Conservation (phyloP, 805 yeast genomes). For the Ogataea degrootiae region DNA sequence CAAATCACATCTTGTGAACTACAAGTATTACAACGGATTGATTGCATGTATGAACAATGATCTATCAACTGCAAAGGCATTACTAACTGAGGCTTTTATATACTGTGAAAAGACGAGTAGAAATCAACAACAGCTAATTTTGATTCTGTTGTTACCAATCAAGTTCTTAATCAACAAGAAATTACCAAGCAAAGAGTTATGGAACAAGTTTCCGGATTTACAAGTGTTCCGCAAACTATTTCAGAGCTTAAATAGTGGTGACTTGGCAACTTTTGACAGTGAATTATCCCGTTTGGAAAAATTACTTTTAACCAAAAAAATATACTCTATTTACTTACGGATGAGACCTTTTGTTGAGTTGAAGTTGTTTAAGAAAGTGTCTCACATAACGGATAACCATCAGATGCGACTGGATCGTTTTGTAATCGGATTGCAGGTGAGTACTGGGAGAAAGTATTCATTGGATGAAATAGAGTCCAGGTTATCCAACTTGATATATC, state of each 20-base stretch:
- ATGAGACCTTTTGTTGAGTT: slow-evolving; percentile 47
- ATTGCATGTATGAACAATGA: slow-evolving; percentile 64
- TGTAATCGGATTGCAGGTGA: slow-evolving; percentile 7
- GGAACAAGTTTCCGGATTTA: slow-evolving; percentile 40
- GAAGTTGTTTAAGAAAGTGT: slow-evolving; percentile 43
- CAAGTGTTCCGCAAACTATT: slow-evolving; percentile 45
- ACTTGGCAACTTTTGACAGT: slow-evolving; percentile 46
- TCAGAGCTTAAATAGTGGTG: slow-evolving; percentile 47
- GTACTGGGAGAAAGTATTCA: slow-evolving; percentile 18
- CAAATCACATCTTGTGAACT: slow-evolving; percentile 53
- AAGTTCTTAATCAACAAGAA: slow-evolving; percentile 43
- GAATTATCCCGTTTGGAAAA: slow-evolving; percentile 41
- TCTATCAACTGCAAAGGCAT: slow-evolving; percentile 43
- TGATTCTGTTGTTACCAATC: slow-evolving; percentile 61
- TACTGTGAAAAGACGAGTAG: slow-evolving; percentile 25
- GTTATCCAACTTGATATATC: slow-evolving; percentile 59
- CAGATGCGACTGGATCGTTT: slow-evolving; percentile 13
- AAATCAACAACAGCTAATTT: slow-evolving; percentile 40
- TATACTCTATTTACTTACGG: slow-evolving; percentile 55
- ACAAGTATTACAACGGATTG: slow-evolving; percentile 65
- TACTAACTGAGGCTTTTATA: slow-evolving; percentile 47
- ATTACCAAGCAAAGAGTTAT: slow-evolving; percentile 40
- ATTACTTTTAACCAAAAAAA: slow-evolving; percentile 50
- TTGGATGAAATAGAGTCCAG: slow-evolving; percentile 63
- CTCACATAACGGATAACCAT: slow-evolving; percentile 24